Conservation (phyloP, 768 basidiomycete species). For the Trametopsis cervina region DNA sequence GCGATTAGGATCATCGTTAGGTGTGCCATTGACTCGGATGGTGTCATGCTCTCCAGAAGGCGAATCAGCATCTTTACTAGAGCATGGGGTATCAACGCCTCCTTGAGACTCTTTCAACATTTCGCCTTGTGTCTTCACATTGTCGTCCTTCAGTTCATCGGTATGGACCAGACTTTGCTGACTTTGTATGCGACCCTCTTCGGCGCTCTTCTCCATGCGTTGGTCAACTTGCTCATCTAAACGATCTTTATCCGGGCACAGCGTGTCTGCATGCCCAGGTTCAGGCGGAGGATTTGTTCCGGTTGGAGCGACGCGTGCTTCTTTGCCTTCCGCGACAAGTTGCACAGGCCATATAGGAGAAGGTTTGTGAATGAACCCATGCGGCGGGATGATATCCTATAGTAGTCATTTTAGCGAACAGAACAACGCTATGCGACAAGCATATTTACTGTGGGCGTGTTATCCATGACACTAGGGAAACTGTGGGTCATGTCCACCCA, state of each 20-base stretch:
- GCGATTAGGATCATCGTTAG: conserved; percentile 9
- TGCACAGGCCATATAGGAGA: conserved; percentile 53
- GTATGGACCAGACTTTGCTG: conserved; percentile 8
- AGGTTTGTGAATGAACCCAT: conserved; percentile 57
- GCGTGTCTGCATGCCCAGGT: conserved; percentile 43
- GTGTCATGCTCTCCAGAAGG: neutral
- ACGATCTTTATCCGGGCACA: conserved; percentile 29
- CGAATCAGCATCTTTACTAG: neutral
- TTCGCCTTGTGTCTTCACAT: conserved; percentile 10
- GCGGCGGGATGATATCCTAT: conserved; percentile 61
- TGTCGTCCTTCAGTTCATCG: conserved; percentile 13
- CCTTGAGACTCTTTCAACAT: conserved; percentile 7
- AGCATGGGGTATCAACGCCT: conserved; percentile 3
- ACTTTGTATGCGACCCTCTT: conserved; percentile 4
- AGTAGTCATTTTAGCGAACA: neutral
- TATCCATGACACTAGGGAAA: conserved; percentile 68
- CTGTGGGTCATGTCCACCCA: conserved; percentile 86
- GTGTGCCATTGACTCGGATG: neutral
- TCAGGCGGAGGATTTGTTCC: conserved; percentile 36
- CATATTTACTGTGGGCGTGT: conserved; percentile 48
- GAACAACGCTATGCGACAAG: no score
- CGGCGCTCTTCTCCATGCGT: conserved; percentile 15
- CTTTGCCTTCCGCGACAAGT: conserved; percentile 22
- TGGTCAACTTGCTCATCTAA: conserved; percentile 15
- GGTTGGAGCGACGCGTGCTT: conserved; percentile 29